Evolutionary conservation across 2,329 filamentous ascomycete genomes (phyloP), one percentile per base, ranked within the genome.

Genomic region (Diaporthe vaccinii): DNA sequence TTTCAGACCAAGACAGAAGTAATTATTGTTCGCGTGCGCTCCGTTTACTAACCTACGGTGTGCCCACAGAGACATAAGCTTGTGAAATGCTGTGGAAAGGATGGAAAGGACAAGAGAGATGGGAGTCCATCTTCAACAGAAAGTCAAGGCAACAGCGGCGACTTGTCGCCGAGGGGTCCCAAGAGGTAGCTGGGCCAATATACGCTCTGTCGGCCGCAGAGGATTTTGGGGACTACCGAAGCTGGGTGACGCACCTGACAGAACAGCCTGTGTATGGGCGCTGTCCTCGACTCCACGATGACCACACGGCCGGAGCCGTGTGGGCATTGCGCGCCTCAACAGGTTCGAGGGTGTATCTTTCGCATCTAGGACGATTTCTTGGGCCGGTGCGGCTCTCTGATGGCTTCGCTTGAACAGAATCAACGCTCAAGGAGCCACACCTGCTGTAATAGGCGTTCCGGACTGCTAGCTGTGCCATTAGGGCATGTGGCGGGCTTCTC

Each of bases 81-180:
- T 7, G 91, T 93, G 46, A 93, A 93, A 80, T 91, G 91, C 4
- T 93, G 91, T 78, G 91, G 87, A 22, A 81, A 82, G 53, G 83
- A 80, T 28, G 82, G 81, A 69, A 78, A 77, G 41, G 58, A 70
- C 72, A 69, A 76, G 74, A 68, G 74, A 44, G 75, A 76, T 22
- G 75, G 75, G 22, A 76, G 75, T 31, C 75, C 75, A 6, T 41
- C 62, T 7, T 76, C 75, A 36, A 59, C 73, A 12, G 73, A 71
- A 22, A 75, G 73, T 8, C 75, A 78, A n/a, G 67, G 62, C 65
- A 73, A 78, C n/a, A 75, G 74, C 36, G 69, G 74, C 3, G 67
- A 65, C 4, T 77, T 79, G 39, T 76, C 75, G 15, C 75, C 75
- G 31, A 75, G 75, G 53, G 78, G 79, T 68, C 58, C 55, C 0